Evolutionary conservation across 1,139 yeast species (phyloP), one percentile per base, ranked within the genome.

Genomic region (Suhomyces guaymorum): DNA sequence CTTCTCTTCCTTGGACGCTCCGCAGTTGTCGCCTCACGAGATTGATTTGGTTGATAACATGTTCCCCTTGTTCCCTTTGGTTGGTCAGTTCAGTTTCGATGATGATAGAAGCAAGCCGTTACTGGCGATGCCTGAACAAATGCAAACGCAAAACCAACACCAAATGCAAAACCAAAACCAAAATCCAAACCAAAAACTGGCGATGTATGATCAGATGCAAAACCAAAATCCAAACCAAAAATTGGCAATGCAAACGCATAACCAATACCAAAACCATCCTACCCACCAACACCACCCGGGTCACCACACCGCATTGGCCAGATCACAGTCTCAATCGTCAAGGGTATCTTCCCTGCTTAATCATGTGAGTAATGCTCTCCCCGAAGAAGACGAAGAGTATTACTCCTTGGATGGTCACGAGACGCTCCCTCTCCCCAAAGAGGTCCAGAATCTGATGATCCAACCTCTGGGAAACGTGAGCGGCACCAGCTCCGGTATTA

Each of bases 21-120:
- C 44, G 8, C 40, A 39, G 21, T 28, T 42, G 16, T 46, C 48
- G 7, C 51, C 51, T 2, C 37, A 37, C 11, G 51, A 47, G 26
- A 23, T 46, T 23, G 47, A 46, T 23, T 27, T 44, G 37, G 46
- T 41, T 32, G 56, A 62, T 30, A 53, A 56, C 20, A 62, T 70
- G 60, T 75, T 74, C 45, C 81, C 81, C 2, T 57, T 75, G 19
- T 74, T 72, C 38, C 79, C 80, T 0, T 56, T 75, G 36, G 72
- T 75, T 27, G 80, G 80, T 2, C 62, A 64, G 21, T 57, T 57
- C 31, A 66, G 71, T 32, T 68, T 70, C 42, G 73, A 68, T 25
- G 55, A 54, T 33, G 64, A 56, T 42, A 58, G 57, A 32, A 55
- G 64, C 29, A 59, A 63, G 37, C 74, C 74, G 4, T 52, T 68